Percentiles rank a stretch among this genome's conserved stretches.
phyloP scores from a whole-genome alignment of 2,329 filamentous ascomycete species.

The Ampelomyces quisqualis region DNA sequence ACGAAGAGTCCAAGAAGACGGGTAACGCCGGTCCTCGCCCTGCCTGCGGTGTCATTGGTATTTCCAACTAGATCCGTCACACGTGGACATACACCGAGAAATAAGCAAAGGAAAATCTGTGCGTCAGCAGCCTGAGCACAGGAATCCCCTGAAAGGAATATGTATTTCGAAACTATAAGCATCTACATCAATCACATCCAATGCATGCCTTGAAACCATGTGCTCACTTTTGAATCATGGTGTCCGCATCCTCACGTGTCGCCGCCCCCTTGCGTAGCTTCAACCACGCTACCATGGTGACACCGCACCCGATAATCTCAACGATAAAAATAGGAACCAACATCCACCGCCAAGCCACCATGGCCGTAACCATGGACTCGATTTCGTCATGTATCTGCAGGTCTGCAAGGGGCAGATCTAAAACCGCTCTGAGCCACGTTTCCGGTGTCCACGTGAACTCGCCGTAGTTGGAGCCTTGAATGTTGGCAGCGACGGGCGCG shows the following conservation, averaged over 20 bases:
- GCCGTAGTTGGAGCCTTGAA: slow-evolving; percentile 22
- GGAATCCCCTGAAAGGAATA: neutral
- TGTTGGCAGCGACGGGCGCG: slow-evolving; percentile 20
- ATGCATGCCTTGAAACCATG: no score
- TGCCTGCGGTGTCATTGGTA: slow-evolving; percentile 95
- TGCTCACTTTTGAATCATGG: slow-evolving; percentile 19
- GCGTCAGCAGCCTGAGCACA: slow-evolving; percentile 10
- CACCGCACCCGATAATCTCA: slow-evolving; percentile 22
- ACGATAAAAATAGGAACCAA: slow-evolving; percentile 31
- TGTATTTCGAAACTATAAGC: no score
- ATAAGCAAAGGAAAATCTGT: slow-evolving; percentile 3
- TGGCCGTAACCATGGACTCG: slow-evolving; percentile 22
- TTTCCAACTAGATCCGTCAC: slow-evolving; percentile 52
- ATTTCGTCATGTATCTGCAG: slow-evolving; percentile 18
- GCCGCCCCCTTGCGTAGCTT: slow-evolving; percentile 22
- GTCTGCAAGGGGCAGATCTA: slow-evolving; percentile 30
- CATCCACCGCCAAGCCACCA: slow-evolving; percentile 40
- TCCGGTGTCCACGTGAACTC: slow-evolving; percentile 36
- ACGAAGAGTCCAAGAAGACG: slow-evolving; percentile 97
- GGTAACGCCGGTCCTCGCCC: slow-evolving; percentile 92
- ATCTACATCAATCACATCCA: no score
- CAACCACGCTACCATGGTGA: slow-evolving; percentile 20
- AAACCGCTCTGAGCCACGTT: slow-evolving; percentile 37
- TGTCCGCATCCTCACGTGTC: slow-evolving; percentile 6
- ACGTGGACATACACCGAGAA: neutral